Percentiles rank a stretch among this genome's conserved stretches.
Conservation (phyloP, 768 basidiomycete species). For the Podaxis pistillaris region DNA sequence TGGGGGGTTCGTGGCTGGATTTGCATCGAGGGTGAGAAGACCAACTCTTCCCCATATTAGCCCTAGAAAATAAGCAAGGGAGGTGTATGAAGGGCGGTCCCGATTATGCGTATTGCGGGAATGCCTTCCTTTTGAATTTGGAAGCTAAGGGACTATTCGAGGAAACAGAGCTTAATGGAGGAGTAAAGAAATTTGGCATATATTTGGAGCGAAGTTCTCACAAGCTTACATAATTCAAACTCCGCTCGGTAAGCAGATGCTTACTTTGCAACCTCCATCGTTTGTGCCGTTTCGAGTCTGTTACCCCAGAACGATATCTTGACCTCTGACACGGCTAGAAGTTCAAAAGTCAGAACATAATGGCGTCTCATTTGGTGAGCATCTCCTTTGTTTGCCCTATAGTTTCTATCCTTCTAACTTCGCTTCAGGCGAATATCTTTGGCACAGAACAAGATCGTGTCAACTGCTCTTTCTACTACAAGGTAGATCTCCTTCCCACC, state of each 20-base stretch:
- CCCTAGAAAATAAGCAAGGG: neutral
- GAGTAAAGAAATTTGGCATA: neutral
- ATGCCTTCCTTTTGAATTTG: neutral
- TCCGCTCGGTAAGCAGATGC: neutral
- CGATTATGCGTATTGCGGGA: neutral
- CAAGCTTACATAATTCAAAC: neutral
- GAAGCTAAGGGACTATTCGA: neutral
- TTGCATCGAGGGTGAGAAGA: too few relatives aligned
- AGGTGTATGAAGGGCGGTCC: neutral
- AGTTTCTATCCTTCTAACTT: neutral
- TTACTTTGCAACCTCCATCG: neutral
- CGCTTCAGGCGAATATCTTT: slow-evolving; percentile 84
- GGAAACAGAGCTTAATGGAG: neutral
- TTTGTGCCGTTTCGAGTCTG: neutral
- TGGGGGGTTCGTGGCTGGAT: too few relatives aligned
- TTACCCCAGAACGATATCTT: neutral
- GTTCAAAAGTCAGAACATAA: slow-evolving; percentile 19
- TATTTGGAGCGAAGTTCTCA: neutral
- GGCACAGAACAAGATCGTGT: slow-evolving; percentile 94
- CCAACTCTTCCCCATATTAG: too few relatives aligned
- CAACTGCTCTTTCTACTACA: slow-evolving; percentile 99
- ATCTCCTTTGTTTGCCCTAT: neutral
- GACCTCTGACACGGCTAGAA: neutral
- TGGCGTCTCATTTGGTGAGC: slow-evolving; percentile 80
- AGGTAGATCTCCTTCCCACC: slow-evolving; percentile 45